Evolutionary conservation across 176 grass and related monocot genomes (phyloP).

Genomic region (Dactylis glomerata): DNA sequence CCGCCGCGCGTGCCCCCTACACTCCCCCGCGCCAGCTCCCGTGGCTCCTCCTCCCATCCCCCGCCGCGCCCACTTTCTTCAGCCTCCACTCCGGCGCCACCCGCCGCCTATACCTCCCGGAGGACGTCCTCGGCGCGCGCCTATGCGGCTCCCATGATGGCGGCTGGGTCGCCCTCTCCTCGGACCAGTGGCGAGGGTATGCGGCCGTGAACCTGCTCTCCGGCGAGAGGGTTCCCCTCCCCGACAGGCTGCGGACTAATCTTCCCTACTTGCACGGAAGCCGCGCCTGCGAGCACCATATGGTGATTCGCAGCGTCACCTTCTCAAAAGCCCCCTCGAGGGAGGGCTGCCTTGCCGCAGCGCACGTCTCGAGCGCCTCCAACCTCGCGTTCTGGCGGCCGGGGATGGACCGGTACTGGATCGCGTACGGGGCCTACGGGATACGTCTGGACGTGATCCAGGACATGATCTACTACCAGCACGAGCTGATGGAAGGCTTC

Average conservation of each 20-base stretch:
- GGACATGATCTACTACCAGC: slow-evolving; percentile 24
- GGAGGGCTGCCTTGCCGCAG: neutral
- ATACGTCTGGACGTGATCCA: neutral
- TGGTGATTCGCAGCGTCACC: slow-evolving; percentile 6
- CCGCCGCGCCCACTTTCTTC: neutral
- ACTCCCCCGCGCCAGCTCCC: neutral
- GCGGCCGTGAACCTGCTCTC: slow-evolving; percentile 14
- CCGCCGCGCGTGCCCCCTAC: neutral
- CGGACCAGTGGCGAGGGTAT: neutral
- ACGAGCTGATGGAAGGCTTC: slow-evolving; percentile 14
- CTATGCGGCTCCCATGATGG: slow-evolving; percentile 12
- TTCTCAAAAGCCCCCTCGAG: slow-evolving; percentile 17
- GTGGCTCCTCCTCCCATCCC: slow-evolving; percentile 13
- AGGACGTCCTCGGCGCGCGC: neutral
- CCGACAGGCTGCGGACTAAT: neutral
- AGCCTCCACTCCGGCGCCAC: neutral
- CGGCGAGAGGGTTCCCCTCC: neutral
- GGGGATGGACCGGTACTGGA: slow-evolving; percentile 13
- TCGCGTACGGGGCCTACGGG: neutral
- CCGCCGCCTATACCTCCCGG: neutral
- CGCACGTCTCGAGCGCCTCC: neutral
- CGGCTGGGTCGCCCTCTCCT: slow-evolving; percentile 7
- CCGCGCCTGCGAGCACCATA: neutral
- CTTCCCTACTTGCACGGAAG: too few relatives aligned
- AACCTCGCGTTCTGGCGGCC: slow-evolving; percentile 26